Percentiles rank a stretch among this genome's conserved stretches.
phyloP scores from a whole-genome alignment of 345 rosid species.

The Limnanthes douglasii region DNA sequence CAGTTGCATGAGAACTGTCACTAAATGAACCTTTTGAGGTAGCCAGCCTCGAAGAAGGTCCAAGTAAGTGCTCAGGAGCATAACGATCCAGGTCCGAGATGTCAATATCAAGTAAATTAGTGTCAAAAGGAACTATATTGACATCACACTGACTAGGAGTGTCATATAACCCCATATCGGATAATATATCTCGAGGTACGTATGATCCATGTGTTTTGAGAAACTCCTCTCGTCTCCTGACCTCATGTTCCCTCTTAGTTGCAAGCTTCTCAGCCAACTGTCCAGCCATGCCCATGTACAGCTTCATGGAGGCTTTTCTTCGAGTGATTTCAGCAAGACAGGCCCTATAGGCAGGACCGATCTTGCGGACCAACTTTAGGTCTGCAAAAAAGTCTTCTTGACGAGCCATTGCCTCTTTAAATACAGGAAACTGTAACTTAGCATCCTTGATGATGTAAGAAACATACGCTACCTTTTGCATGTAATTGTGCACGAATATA shows the following conservation, averaged over 20 bases:
- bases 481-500: constrained; percentile 57
- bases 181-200: constrained; percentile 63
- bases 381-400: constrained; percentile 67
- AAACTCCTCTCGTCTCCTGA: constrained; percentile 88
- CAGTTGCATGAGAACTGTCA: constrained; percentile 48
- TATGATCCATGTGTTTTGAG: constrained; percentile 45
- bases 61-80: constrained; percentile 75
- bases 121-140: constrained; percentile 74
- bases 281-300: constrained; percentile 98
- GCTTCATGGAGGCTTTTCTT: constrained; percentile 88
- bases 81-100: constrained; percentile 58
- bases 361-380: constrained; percentile 56
- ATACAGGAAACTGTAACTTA: constrained; percentile 87
- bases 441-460: constrained; percentile 73
- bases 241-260: constrained; percentile 66
- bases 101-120: constrained; percentile 64
- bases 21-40: constrained; percentile 44
- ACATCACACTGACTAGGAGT: constrained; percentile 93
- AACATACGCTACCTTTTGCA: constrained; percentile 64
- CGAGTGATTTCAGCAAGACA: constrained; percentile 94
- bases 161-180: constrained; percentile 79
- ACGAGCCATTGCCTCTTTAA: constrained; percentile 77
- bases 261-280: constrained; percentile 95
- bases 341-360: constrained; percentile 90
- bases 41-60: constrained; percentile 32